phyloP scores from a whole-genome alignment of 2,329 filamentous ascomycete species.

The Stenocarpella maydis region DNA sequence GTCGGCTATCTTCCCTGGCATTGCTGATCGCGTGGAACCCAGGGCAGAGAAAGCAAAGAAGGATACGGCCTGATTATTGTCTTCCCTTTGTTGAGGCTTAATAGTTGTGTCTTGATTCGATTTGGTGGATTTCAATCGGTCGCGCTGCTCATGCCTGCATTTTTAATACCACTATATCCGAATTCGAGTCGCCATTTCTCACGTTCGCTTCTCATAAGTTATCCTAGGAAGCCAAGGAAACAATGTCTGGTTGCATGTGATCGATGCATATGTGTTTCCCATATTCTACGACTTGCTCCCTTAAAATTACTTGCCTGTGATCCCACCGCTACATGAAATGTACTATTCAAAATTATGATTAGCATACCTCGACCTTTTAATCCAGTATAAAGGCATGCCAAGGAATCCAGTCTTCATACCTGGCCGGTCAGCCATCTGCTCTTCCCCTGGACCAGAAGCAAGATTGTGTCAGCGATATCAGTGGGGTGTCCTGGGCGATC shows the following conservation, averaged over 20 bases:
- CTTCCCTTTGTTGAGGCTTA: background rate
- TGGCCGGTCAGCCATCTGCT: constrained; percentile 53
- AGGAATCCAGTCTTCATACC: constrained; percentile 26
- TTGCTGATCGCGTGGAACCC: constrained; percentile 23
- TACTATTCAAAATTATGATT: constrained; percentile 38
- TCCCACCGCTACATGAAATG: constrained; percentile 49
- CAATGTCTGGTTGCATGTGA: background rate
- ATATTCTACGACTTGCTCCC: accelerated
- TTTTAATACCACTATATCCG: constrained; percentile 23
- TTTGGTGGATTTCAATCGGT: background rate
- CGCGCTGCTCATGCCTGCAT: background rate
- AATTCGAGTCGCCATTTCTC: background rate
- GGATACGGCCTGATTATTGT: background rate
- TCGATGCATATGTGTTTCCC: background rate
- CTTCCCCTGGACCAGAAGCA: constrained; percentile 49
- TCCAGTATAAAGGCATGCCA: accelerated
- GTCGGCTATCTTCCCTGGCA: constrained; percentile 28
- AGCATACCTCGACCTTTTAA: background rate
- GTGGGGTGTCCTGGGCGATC: constrained; percentile 46
- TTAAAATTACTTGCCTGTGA: constrained; percentile 38
- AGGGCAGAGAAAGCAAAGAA: constrained; percentile 14
- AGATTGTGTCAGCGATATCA: constrained; percentile 53
- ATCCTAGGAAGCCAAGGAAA: background rate
- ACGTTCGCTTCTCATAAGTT: background rate
- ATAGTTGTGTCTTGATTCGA: background rate